Evolutionary conservation across 352 stramenopile genomes (phyloP).

Genomic region (Pythium insidiosum): DNA sequence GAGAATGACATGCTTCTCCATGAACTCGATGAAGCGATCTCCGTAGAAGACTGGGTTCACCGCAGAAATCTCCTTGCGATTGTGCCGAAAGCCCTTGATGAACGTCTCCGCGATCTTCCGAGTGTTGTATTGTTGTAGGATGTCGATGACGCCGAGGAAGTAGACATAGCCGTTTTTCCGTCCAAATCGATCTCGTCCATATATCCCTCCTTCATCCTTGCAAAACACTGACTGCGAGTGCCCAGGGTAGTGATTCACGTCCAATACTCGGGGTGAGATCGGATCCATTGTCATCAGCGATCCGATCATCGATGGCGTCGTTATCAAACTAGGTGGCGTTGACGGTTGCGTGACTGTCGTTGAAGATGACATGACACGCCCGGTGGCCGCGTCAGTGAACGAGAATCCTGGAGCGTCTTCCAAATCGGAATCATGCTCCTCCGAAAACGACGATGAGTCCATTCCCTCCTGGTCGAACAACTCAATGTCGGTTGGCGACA

Average conservation of each 20-base stretch:
- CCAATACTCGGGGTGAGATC: slow-evolving; percentile 42
- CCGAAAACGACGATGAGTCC: too few species aligned
- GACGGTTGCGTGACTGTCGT: too few species aligned
- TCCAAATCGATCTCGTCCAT: slow-evolving; percentile 41
- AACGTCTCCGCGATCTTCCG: slow-evolving; percentile 88
- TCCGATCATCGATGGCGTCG: slow-evolving; percentile 10
- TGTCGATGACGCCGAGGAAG: slow-evolving; percentile 91
- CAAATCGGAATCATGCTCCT: too few species aligned
- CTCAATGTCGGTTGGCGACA: too few species aligned
- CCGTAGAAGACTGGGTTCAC: slow-evolving; percentile 86
- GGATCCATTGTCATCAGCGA: slow-evolving; percentile 16
- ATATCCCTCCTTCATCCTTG: slow-evolving; percentile 68
- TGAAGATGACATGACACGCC: too few species aligned
- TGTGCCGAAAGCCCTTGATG: slow-evolving; percentile 81
- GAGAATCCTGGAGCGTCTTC: too few species aligned
- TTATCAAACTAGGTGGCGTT: slow-evolving; percentile 6
- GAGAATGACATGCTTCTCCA: slow-evolving; percentile 71
- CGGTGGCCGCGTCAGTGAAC: too few species aligned
- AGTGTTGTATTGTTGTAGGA: slow-evolving; percentile 91
- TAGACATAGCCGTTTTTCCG: slow-evolving; percentile 82
- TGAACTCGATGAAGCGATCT: slow-evolving; percentile 87
- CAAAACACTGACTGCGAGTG: slow-evolving; percentile 67
- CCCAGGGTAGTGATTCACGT: slow-evolving; percentile 28
- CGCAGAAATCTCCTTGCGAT: slow-evolving; percentile 83
- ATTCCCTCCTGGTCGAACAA: too few species aligned